Base-by-base conservation (phyloP, 2,329 filamentous ascomycete species). In the Penicillium thymicola region DNA sequence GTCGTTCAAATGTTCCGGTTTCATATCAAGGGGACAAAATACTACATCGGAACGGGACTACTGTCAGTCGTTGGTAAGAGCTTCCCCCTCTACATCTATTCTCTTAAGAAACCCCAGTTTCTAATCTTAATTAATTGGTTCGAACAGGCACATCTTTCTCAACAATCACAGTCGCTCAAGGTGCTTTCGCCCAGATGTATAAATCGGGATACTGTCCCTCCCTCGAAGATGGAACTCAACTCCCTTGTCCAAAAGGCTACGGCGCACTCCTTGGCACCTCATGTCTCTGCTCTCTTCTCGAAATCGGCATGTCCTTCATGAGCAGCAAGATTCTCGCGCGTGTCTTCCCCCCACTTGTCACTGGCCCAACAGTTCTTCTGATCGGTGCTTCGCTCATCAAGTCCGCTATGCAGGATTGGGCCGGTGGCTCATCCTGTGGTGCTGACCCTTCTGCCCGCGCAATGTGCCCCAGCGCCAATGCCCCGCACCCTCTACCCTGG, bases 311-410 rank as follows among this genome's bases (percentile, higher is more conserved):
- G 70, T 84, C 83, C 5, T 89, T 89, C 73, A 82, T 85, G 51
- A 83, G 85, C 25, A 82, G 85, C 0, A 78, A 78, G 47, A 72
- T 81, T 10, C 74, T 88, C 32, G 83, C 85, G 64, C 81, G 78
- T 59, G 78, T 89, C 59, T 89, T 89, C 69, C 86, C 86, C 2
- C 86, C 86, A 4, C 76, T 89, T 10, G 85, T 89, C 43, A 89
- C 87, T 1, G 87, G 86, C 3, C 85, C 85, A 2, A 85, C 86
- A 0, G 83, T 89, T 38, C 78, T 86, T 59, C 78, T 89, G 32
- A 88, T 89, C 58, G 87, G 87, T 18, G 81, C 88, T 28, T 82
- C 82, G 34, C 77, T 89, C 18, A 82, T 89, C 59, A 69, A 79
- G 46, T 82, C 81, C 53, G 86, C 85, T 2, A 86, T 89, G 72